Base-by-base conservation (phyloP, 1,139 yeast genomes). In the Nakaseomyces delphensis region DNA sequence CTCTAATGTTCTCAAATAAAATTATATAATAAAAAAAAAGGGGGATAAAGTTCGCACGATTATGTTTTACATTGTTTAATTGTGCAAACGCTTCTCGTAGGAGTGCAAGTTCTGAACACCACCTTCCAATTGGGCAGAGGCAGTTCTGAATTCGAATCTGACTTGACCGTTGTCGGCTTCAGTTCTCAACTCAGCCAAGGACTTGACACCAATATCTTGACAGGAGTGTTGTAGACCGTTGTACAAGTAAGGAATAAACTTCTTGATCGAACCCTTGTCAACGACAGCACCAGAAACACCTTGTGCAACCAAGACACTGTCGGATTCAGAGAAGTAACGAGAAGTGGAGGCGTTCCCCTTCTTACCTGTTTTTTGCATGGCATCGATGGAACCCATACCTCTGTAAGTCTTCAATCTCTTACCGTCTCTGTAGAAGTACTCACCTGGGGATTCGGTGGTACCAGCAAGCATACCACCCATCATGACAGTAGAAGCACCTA, bases 381-480 rank as follows among this genome's bases (percentile, higher is more conserved):
- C 99, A 65, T 89, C 99, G 59, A 91, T 81, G 30, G 98, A 91
- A 56, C 99, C 99, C 98, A 91, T 91, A 73, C 99, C 99, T 73
- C 99, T 83, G 77, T 91, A 91, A 51, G 87, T 70, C 76, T 91
- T 91, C 67, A 93, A 79, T 70, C 99, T 83, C 74, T 93, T 83
- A 64, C 99, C 98, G 62, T 91, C 98, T 64, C 95, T 80, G 80
- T 80, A 91, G 71, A 85, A 91, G 73, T 89, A 91, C 58, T 85
- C 89, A 69, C 99, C 99, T 58, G 99, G 99, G 50, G 97, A 83
- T 73, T 91, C 99, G 48, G 93, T 69, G 48, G 98, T 91, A 71
- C 98, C 99, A 49, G 99, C 99, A 60, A 91, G 76, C 75, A 91
- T 81, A 70, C 97, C 95, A 64, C 99, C 99, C 98, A 91, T 93